phyloP scores from a whole-genome alignment of 1,284 basidiomycete genomes.

The Cutaneotrichosporon daszewskae region DNA sequence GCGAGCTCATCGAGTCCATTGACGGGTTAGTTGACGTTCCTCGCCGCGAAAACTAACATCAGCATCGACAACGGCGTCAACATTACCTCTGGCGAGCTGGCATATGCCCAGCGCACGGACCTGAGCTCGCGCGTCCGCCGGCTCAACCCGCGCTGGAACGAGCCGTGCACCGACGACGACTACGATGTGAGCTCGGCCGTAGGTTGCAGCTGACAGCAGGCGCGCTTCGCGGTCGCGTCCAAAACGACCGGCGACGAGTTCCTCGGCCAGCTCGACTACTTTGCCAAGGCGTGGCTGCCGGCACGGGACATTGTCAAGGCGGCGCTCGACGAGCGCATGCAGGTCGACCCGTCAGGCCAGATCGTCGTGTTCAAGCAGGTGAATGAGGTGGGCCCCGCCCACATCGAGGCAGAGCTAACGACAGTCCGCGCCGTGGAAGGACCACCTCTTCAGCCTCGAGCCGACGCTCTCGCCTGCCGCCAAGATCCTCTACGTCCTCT shows the following conservation, averaged over 20 bases:
- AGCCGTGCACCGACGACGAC: conserved; percentile 57
- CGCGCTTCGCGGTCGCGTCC: conserved; percentile 73
- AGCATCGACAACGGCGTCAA: conserved; percentile 89
- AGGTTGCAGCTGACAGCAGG: conserved; percentile 52
- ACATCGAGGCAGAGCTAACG: conserved; percentile 5
- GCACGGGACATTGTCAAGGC: conserved; percentile 74
- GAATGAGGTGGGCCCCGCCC: conserved; percentile 17
- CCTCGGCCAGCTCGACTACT: conserved; percentile 70
- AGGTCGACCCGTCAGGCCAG: conserved; percentile 64
- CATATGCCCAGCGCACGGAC: conserved; percentile 72
- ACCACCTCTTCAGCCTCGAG: conserved; percentile 88
- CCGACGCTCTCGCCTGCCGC: conserved; percentile 27
- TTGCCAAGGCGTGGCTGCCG: conserved; percentile 84
- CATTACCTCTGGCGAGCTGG: conserved; percentile 57
- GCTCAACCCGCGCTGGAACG: conserved; percentile 90
- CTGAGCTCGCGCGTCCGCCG: conserved; percentile 70
- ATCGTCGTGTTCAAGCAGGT: conserved; percentile 80
- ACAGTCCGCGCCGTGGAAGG: conserved; percentile 55
- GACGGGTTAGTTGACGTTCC: conserved; percentile 56
- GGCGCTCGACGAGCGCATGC: conserved; percentile 60
- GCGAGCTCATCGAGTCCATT: conserved; percentile 87
- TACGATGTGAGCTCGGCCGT: conserved; percentile 60
- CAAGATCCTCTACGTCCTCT: conserved; percentile 69
- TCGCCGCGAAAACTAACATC: not conserved
- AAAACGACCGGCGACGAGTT: conserved; percentile 82